Evolutionary conservation across 1,284 basidiomycete genomes (phyloP), one percentile per base, ranked within the genome.

Genomic region (Austroboletus niveus): DNA sequence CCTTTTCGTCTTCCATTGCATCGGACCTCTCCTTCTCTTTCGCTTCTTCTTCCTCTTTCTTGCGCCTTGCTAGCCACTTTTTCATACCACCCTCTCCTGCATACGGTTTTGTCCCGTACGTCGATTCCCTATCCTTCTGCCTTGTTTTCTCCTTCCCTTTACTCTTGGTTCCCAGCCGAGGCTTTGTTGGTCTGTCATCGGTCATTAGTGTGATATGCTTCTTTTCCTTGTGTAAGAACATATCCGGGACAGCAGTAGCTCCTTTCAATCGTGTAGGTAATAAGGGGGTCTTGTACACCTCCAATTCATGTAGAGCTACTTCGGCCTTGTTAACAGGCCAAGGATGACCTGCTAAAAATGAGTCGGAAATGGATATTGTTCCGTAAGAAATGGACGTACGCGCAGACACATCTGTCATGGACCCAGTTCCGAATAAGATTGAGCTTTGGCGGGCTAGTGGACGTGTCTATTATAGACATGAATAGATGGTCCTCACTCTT

Each of bases 221-320:
- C 14, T 70, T 66, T 55, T 81, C 79, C 57, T 79, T 82, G 20
- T 78, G 74, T 57, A 80, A 75, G 70, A 89, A 87, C 70, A 87
- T 80, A 53, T 84, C 81, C 8, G 84, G 82, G 42, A 80, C 72
- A 10, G 71, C 69, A 8, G 71, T 66, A 15, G 77, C 70, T 11
- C 70, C 77, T 50, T 81, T 81, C 49, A 88, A 72, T 17, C 85
- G 81, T 39, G 84, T 82, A 5, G 87, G 86, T 8, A 89, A 60
- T 43, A 89, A 74, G 8, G 87, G 87, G 1, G 85, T 89, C 69
- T 83, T 85, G 72, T 89, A 89, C 36, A 84, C 76, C 56, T 89
- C 87, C 39, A 89, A 69, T 57, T 86, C 83, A 46, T 82, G 79
- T 5, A 89, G 74, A 20, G 81, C 82, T 55, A 78, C 76, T 66